These are phyloP conservation scores for Candida succiphila DNA, from an alignment of 805 yeast genomes.

Conservation along the genomic window DNA sequence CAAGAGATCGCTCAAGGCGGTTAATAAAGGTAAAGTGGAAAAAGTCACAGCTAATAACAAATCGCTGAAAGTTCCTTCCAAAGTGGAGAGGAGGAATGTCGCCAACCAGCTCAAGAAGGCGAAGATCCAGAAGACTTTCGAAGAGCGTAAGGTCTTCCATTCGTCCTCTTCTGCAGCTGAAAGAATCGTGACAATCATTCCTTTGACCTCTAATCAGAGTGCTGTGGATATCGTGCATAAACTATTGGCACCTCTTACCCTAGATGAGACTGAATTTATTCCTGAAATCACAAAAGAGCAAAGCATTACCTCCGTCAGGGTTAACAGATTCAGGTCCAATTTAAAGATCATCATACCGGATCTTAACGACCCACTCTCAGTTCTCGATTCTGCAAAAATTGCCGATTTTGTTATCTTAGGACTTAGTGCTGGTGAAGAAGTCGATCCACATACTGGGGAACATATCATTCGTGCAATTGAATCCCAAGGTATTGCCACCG, in stretches of 20 bases:
- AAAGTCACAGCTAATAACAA: conserved; percentile 33
- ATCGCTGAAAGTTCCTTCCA: conserved; percentile 28
- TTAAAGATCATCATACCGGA: conserved; percentile 70
- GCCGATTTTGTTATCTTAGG: conserved; percentile 88
- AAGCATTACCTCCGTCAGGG: conserved; percentile 39
- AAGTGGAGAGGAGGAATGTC: conserved; percentile 64
- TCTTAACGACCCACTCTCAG: conserved; percentile 49
- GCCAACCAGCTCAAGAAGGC: conserved; percentile 68
- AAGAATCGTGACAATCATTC: conserved; percentile 71
- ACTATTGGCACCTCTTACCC: conserved; percentile 32
- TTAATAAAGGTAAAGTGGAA: conserved; percentile 81
- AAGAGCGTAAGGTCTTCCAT: conserved; percentile 63
- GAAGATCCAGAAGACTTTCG: conserved; percentile 53
- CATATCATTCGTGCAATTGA: conserved; percentile 81
- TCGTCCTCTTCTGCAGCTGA: conserved; percentile 68
- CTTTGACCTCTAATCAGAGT: conserved; percentile 66
- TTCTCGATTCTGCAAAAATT: conserved; percentile 79
- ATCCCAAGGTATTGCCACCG: conserved; percentile 85
- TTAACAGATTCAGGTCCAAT: conserved; percentile 64
- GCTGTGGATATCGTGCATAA: conserved; percentile 42
- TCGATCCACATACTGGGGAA: conserved; percentile 74
- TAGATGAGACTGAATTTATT: conserved; percentile 15
- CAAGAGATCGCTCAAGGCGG: conserved; percentile 76
- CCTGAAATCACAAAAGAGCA: conserved; percentile 28
- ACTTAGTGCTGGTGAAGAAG: conserved; percentile 80